Evolutionary conservation across 306 rosid genomes (phyloP).

Genomic region (Quercus agrifolia): DNA sequence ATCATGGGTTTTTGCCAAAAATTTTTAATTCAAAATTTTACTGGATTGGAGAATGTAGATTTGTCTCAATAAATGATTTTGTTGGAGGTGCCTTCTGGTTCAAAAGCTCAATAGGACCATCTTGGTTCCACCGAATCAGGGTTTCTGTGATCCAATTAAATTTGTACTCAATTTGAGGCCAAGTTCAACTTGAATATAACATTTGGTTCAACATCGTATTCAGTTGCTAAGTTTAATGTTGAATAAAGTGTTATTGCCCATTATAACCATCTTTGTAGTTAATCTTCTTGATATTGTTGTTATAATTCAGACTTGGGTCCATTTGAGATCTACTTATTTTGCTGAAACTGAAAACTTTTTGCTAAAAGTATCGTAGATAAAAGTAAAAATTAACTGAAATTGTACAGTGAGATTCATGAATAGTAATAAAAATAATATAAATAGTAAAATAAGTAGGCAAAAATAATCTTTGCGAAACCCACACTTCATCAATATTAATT

Average conservation of each 20-base stretch:
- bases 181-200: not conserved
- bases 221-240: not conserved
- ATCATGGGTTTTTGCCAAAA: too few relatives aligned
- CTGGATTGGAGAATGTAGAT: not conserved
- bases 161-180: not conserved
- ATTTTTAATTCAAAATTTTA: not conserved
- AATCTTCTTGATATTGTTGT: not conserved
- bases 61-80: not conserved
- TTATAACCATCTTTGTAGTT: not conserved
- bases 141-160: not conserved
- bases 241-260: not conserved
- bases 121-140: not conserved
- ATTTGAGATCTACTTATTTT: too few relatives aligned
- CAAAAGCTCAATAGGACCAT: not conserved
- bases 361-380: accelerated
- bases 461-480: too few relatives aligned
- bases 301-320: too few relatives aligned
- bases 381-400: too few relatives aligned
- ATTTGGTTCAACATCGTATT: not conserved
- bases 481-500: too few relatives aligned
- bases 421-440: too few relatives aligned
- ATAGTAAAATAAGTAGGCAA: too few relatives aligned
- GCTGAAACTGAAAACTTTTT: too few relatives aligned
- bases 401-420: accelerated
- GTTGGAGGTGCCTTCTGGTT: not conserved